Base-by-base conservation (phyloP, 768 basidiomycete species). In the Tephrocybe sp. region DNA sequence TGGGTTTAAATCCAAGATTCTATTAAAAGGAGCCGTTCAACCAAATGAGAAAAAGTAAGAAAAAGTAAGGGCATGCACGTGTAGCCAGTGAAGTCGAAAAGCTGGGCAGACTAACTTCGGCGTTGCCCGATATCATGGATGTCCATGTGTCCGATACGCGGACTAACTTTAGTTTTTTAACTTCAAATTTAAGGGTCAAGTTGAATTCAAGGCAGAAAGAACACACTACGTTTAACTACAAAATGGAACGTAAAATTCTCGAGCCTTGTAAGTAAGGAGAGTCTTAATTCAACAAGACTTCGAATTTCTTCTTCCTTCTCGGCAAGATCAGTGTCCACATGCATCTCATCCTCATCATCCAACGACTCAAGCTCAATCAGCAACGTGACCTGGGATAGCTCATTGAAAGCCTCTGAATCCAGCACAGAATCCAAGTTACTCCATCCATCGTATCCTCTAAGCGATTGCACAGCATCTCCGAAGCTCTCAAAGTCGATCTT, bases 371-470 rank as follows among this genome's bases (percentile, higher is more conserved):
- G 26, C 21, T 50, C 38, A 13, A 54, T 27, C 26, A 41, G 28
- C 32, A 54, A 2, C 6, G 9, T 31, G 12, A 50, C 12, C 24
- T 40, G 12, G n/a, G 16, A n/a, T 5, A 46, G 18, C 13, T 46
- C 12, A 30, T 41, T 21, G 21, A 50, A 50, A 3, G 34, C 18
- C 7, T 39, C 44, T 13, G 48, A 47, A 12, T 16, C 12, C 9
- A 54, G 39, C 15, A 47, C 13, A 28, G 22, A 0, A 4, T 50
- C 34, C 3, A 54, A 18, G 11, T 7, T 27, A 13, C 12, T 27
- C 53, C 53, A 50, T 8, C 53, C 48, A 24, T 49, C 30, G 24
- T 50, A 36, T 2, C 6, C 5, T 7, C 18, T 11, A n/a, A 50
- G 43, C 13, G 53, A 54, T 13, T 46, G 40, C 1, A 26, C 9